Evolutionary conservation across 306 rosid species (phyloP), one percentile per base, ranked within the genome.

Genomic region (Pterocarpus macrocarpus): DNA sequence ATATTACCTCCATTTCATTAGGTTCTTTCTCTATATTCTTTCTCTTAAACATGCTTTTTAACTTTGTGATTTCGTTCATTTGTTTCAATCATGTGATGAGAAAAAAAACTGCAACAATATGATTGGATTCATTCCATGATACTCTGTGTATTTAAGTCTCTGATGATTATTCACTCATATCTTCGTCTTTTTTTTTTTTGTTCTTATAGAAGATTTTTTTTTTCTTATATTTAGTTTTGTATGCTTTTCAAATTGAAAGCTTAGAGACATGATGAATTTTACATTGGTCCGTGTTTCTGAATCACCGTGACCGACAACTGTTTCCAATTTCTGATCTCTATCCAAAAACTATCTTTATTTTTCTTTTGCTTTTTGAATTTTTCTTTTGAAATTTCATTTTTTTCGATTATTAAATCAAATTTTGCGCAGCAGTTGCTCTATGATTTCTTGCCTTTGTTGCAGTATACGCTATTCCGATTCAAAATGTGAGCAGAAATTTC

Each of bases 251-350:
- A 38, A 69, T 45, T 1, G 1, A 5, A 11, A 7, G 16, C 15
- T 4, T 2, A 50, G 85, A 77, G 97, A 88, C 5, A n/a, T 89
- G 98, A 92, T 89, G 92, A 94, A 61, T 7, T 71, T 41, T 76
- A 35, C 28, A 68, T 76, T 92, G 94, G 97, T 89, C 92, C 91
- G 94, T 92, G 92, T 92, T 90, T 92, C 92, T 89, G 92, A 92
- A 28, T 85, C 1, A 83, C 85, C 73, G 89, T 88, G 93, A 87
- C 95, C 81, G 94, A 85, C 56, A 87, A 87, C 67, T 32, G 11
- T 77, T 79, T 41, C 86, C 89, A 80, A 67, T 79, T 80, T 84
- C 94, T 91, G 98, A 90, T 92, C 92, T 85, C 77, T 41, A 13
- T 4, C 72, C 9, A 11, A 3, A 2, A 0, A 13, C 2, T 2